Evolutionary conservation across 2,329 filamentous ascomycete species (phyloP).

Genomic region (Hypoxylon sp.): DNA sequence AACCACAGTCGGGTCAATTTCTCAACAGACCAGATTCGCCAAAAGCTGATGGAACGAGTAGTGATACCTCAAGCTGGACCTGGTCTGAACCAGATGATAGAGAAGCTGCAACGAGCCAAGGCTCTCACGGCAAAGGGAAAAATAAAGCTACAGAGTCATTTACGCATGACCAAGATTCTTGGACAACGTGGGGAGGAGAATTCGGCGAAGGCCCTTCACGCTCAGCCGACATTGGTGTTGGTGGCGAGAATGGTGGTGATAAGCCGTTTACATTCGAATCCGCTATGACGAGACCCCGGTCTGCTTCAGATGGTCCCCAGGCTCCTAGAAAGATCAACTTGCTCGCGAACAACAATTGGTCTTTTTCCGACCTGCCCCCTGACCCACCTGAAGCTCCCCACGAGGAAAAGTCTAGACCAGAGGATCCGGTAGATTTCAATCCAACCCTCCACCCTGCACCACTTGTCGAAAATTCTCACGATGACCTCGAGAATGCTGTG

Average conservation of each 20-base stretch:
- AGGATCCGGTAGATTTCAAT: background rate
- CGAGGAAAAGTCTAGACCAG: conserved; percentile 20
- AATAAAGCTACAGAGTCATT: conserved; percentile 18
- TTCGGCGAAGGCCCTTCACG: conserved; percentile 22
- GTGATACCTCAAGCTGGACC: conserved; percentile 44
- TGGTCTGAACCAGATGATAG: conserved; percentile 42
- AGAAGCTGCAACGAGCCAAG: conserved; percentile 20
- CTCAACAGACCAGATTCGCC: conserved; percentile 32
- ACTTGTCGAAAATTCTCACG: background rate
- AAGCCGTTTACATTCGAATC: conserved; percentile 14
- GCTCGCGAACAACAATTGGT: conserved; percentile 69
- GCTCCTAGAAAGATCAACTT: conserved; percentile 56
- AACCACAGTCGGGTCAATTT: conserved; percentile 12
- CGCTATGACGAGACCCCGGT: conserved; percentile 54
- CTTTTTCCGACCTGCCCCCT: conserved; percentile 56
- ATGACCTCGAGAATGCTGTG: background rate
- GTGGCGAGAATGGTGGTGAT: background rate
- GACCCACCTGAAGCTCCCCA: conserved; percentile 15
- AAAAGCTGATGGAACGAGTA: conserved; percentile 32
- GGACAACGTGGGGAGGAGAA: conserved; percentile 28
- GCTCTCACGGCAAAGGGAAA: conserved; percentile 37
- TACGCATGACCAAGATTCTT: conserved; percentile 9
- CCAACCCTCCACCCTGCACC: conserved; percentile 5
- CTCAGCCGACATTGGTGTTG: background rate
- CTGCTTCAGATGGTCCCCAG: conserved; percentile 65